These are phyloP conservation scores for Coemansia guatemalensis DNA, from an alignment of 192 early-diverging fungal species.

Conservation along the genomic window DNA sequence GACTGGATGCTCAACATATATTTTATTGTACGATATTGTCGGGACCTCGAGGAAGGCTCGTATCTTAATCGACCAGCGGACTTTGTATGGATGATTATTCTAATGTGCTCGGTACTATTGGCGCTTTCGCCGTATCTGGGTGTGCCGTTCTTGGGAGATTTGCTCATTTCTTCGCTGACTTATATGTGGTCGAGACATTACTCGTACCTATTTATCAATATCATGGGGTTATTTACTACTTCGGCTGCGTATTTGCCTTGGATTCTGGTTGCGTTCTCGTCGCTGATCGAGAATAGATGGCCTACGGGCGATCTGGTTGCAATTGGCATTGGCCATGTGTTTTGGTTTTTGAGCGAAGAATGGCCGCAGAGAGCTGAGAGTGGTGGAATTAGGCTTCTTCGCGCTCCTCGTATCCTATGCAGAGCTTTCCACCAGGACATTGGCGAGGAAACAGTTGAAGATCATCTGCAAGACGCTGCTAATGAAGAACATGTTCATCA, in stretches of 20 bases:
- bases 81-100: conserved; percentile 86
- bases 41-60: conserved; percentile 93
- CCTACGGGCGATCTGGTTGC: conserved; percentile 82
- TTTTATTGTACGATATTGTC: conserved; percentile 80
- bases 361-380: conserved; percentile 76
- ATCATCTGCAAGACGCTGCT: not conserved
- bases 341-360: conserved; percentile 94
- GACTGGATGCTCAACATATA: conserved; percentile 96
- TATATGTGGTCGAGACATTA: conserved; percentile 98
- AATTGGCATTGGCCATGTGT: conserved; percentile 87
- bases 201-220: conserved; percentile 82
- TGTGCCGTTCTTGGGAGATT: conserved; percentile 78
- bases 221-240: conserved; percentile 90
- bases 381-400: conserved; percentile 24
- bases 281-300: conserved; percentile 66
- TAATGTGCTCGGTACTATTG: conserved; percentile 57
- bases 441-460: not conserved
- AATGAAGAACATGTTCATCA: not conserved
- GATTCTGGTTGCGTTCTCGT: conserved; percentile 84
- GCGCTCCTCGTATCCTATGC: conserved; percentile 36
- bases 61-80: conserved; percentile 88
- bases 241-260: conserved; percentile 91
- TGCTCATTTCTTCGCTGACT: conserved; percentile 82
- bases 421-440: conserved; percentile 30
- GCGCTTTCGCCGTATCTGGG: conserved; percentile 47